Evolutionary conservation across 1,284 basidiomycete genomes (phyloP).

Genomic region (Apiotrichum akiyoshidainum): DNA sequence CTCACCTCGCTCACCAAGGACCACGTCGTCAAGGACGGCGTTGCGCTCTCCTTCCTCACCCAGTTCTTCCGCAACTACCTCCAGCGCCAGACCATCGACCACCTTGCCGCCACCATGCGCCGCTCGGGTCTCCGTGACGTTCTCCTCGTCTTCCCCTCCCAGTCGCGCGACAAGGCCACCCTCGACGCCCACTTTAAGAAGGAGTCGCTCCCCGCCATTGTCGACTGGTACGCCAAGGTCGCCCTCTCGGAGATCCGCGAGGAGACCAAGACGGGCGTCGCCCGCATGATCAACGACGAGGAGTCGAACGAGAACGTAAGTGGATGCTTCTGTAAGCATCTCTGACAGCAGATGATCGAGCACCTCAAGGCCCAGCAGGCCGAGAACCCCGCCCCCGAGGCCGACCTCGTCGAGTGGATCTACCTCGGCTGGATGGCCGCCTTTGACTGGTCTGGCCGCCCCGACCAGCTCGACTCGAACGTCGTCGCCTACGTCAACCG

Average conservation of each 20-base stretch:
- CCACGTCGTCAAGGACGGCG: conserved; percentile 88
- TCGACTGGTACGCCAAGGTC: conserved; percentile 88
- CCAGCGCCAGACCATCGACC: conserved; percentile 75
- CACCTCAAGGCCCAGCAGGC: conserved; percentile 63
- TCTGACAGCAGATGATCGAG: conserved; percentile 62
- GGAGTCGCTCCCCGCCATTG: conserved; percentile 69
- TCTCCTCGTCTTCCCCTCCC: conserved; percentile 77
- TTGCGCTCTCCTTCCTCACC: conserved; percentile 72
- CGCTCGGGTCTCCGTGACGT: conserved; percentile 82
- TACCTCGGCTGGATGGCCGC: conserved; percentile 86
- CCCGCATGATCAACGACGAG: conserved; percentile 57
- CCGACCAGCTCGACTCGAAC: conserved; percentile 83
- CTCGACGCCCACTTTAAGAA: conserved; percentile 83
- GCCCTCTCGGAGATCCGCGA: conserved; percentile 72
- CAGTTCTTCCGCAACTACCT: conserved; percentile 66
- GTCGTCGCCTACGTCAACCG: conserved; percentile 77
- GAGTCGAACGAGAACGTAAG: conserved; percentile 64
- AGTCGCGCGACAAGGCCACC: conserved; percentile 67
- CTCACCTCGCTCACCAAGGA: conserved; percentile 83
- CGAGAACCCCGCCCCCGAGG: conserved; percentile 62
- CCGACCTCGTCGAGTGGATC: conserved; percentile 79
- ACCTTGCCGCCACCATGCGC: conserved; percentile 71
- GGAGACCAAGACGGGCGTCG: conserved; percentile 62
- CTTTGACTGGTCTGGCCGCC: conserved; percentile 79
- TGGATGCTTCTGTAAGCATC: conserved; percentile 14